A percentile compares a stretch with the other conserved stretches of the same genome.
phyloP scores from a whole-genome alignment of 176 grass and related monocot species.

The Triticum monococcum region DNA sequence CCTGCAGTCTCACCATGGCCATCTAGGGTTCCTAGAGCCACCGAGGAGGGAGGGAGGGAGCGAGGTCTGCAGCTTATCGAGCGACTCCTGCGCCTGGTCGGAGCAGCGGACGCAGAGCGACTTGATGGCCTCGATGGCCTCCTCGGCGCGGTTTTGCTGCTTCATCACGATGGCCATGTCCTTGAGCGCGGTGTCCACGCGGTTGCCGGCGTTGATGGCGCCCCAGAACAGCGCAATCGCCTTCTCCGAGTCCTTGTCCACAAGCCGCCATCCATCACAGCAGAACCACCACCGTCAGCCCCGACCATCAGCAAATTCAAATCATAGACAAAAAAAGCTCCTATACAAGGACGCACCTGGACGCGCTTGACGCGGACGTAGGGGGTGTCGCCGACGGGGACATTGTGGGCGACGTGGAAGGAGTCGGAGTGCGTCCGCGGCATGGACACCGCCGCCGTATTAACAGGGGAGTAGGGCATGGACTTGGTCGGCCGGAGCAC shows the following conservation, averaged over 20 bases:
- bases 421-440: no score
- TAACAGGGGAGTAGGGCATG: no score
- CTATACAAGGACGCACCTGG: no score
- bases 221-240: constrained; percentile 91
- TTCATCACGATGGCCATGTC: constrained; percentile 99
- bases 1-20: no score
- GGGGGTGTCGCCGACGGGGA: no score
- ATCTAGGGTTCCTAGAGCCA: no score
- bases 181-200: constrained; percentile 94
- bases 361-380: no score
- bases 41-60: no score
- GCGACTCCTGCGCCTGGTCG: constrained; percentile 90
- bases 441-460: no score
- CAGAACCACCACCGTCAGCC: neutral
- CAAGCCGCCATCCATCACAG: constrained; percentile 44
- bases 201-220: constrained; percentile 83
- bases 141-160: constrained; percentile 95
- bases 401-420: no score
- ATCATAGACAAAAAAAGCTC: neutral
- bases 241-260: constrained; percentile 90
- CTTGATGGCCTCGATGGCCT: constrained; percentile 97
- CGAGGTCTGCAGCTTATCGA: constrained; percentile 46
- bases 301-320: neutral
- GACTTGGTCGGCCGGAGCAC: no score
- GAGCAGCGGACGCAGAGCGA: constrained; percentile 81